These are phyloP conservation scores for Endocarpon pusillum DNA, from an alignment of 495 filamentous ascomycete genomes.

Conservation along the genomic window DNA sequence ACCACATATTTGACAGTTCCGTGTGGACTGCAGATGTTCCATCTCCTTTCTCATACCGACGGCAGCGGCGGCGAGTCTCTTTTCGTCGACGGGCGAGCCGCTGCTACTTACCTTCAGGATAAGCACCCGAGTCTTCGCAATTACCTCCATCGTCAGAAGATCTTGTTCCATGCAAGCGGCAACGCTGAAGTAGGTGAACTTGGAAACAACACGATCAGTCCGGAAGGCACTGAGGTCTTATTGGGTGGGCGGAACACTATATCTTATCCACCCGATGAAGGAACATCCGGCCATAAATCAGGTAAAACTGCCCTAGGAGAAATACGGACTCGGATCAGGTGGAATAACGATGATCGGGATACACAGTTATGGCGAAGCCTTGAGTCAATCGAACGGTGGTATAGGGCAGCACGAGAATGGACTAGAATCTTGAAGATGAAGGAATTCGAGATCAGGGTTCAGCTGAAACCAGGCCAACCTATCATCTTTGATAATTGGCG, in stretches of 20 bases:
- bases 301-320: conserved; percentile 25
- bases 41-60: conserved; percentile 59
- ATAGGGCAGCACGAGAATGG: conserved; percentile 53
- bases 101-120: conserved; percentile 35
- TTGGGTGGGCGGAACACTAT: not conserved
- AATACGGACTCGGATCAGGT: conserved; percentile 72
- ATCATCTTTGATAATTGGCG: conserved; percentile 91
- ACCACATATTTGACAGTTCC: conserved; percentile 89
- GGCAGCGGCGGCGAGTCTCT: conserved; percentile 52
- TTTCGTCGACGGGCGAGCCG: conserved; percentile 70
- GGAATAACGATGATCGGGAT: conserved; percentile 83
- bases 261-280: conserved; percentile 8
- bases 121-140: conserved; percentile 33
- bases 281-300: conserved; percentile 1
- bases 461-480: conserved; percentile 51
- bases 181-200: conserved; percentile 14
- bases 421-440: conserved; percentile 37
- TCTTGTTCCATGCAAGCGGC: conserved; percentile 67
- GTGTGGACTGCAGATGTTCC: conserved; percentile 76
- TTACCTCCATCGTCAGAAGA: conserved; percentile 28
- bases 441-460: conserved; percentile 49
- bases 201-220: conserved; percentile 1
- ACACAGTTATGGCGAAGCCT: conserved; percentile 23
- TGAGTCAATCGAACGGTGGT: conserved; percentile 42
- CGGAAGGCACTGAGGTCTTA: not conserved